Percentiles rank a stretch among this genome's conserved stretches.
Evolutionary conservation across 2,329 filamentous ascomycete genomes (phyloP).

Genomic region (Diaporthe amygdali): DNA sequence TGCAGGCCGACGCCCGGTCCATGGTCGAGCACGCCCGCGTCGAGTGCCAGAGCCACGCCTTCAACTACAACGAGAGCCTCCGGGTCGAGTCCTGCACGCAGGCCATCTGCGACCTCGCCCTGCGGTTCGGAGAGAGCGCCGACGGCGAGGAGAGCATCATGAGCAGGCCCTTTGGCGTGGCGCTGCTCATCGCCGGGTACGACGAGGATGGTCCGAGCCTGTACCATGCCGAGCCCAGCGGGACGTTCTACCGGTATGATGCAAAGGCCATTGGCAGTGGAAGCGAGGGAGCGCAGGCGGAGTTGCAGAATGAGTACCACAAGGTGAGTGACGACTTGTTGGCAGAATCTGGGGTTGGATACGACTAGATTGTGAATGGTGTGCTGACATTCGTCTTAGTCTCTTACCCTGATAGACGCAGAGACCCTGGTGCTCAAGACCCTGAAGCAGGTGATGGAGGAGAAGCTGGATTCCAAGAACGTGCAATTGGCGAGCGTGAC

Average conservation of each 20-base stretch:
- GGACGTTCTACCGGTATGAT: constrained; percentile 98
- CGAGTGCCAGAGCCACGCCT: constrained; percentile 94
- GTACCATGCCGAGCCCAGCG: constrained; percentile 97
- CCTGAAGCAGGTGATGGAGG: constrained; percentile 99
- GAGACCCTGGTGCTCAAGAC: constrained; percentile 97
- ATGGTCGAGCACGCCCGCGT: constrained; percentile 99
- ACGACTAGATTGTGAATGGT: neutral
- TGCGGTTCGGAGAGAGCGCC: constrained; percentile 96
- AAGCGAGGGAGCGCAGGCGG: constrained; percentile 95
- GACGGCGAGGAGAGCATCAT: constrained; percentile 99
- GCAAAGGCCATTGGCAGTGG: constrained; percentile 98
- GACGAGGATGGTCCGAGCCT: constrained; percentile 96
- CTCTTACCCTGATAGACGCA: constrained; percentile 87
- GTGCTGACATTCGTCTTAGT: constrained; percentile 50
- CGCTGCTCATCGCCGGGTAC: constrained; percentile 93
- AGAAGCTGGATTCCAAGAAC: constrained; percentile 98
- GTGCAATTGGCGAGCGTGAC: constrained; percentile 98
- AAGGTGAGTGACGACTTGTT: constrained; percentile 57
- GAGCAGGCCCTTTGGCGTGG: constrained; percentile 96
- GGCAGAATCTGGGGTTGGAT: neutral
- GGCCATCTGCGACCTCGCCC: constrained; percentile 95
- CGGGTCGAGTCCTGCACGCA: constrained; percentile 98
- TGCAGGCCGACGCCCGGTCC: constrained; percentile 95
- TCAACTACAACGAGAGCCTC: constrained; percentile 96
- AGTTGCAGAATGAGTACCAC: constrained; percentile 98